Evolutionary conservation across 2,329 filamentous ascomycete species (phyloP), one percentile per base, ranked within the genome.

Genomic region (Penicillium janthinellum): DNA sequence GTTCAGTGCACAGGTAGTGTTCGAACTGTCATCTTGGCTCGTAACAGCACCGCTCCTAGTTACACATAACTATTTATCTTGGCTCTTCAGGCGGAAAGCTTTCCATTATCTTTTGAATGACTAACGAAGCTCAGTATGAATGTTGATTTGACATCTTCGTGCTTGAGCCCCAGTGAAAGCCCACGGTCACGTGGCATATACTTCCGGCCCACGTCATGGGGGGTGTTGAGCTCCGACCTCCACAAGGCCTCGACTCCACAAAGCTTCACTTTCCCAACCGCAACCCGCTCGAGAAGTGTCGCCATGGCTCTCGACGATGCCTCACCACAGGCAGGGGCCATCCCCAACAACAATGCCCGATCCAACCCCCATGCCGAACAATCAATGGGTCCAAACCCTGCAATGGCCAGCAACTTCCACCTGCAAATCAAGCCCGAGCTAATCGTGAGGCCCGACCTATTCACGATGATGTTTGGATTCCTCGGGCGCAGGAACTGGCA

Each of bases 401-500:
- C 60, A 41, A 37, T 69, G 39, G 58, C 57, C 14, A 64, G 54
- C 38, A 62, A 62, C 52, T 64, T 53, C 35, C 58, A 47, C n/a
- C 20, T 68, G 51, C 35, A 62, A 4, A 42, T 74, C 44, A 68
- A 69, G 10, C 66, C 65, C n/a, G 69, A 73, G 10, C 54, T 68
- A 20, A 60, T 71, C 47, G 55, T 63, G 2, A 63, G 56, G 15
- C 71, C 72, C 0, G 70, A 71, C 47, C 57, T 57, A 2, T 65
- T 75, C 51, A 69, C 67, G 14, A 58, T 72, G 7, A 69, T 67
- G 53, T 58, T 75, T 42, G 67, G 70, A 17, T 75, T 73, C 53
- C 59, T 66, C 39, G 68, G 70, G 1, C 50, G 52, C 2, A 25
- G 42, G 7, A 60, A 52, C 44, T 76, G 70, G 65, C 57, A 65